Base-by-base conservation (phyloP, 2,329 filamentous ascomycete species). In the Fusarium graminum region DNA sequence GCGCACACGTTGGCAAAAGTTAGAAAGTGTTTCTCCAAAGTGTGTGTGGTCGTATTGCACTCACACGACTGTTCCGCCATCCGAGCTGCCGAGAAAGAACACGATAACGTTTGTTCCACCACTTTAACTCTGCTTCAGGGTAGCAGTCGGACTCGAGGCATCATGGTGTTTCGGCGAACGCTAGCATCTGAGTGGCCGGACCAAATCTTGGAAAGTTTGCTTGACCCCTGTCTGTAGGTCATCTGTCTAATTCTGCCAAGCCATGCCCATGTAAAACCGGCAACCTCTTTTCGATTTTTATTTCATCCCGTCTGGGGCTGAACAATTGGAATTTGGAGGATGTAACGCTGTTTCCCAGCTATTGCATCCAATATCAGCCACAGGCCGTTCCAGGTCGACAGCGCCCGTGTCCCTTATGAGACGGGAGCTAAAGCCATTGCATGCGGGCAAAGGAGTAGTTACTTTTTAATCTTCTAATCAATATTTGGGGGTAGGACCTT, bases 151-250 rank as follows among this genome's bases (percentile, higher is more conserved):
- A 17, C 29, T 41, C 26, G 49, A n/a, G n/a, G 41, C 39, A 43
- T 41, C 42, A 13, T 56, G 46, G 40, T 64, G 54, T 67, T 64
- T 49, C 46, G 45, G 43, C 32, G 45, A 39, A 60, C 34, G 53
- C 50, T 61, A 42, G 50, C 26, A 25, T 68, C 46, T 68, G 51
- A 68, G 46, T 67, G 65, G 55, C 30, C 47, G 52, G 60, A 42
- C 26, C n/a, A 42, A 40, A 28, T 42, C 45, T 38, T 49, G 50
- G 17, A 60, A 49, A 50, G 46, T 56, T 68, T 59, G 36, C 40
- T n/a, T 40, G 43, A 19, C 32, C 64, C 59, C 30, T 58, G 44
- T 36, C 45, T 16, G 16, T 32, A 26, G 63, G 57, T 63, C 49
- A 62, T 43, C 25, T 50, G 59, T 36, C 42, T 53, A 45, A 34